phyloP scores from a whole-genome alignment of 2,329 filamentous ascomycete genomes.

The Paecilomyces sp. region DNA sequence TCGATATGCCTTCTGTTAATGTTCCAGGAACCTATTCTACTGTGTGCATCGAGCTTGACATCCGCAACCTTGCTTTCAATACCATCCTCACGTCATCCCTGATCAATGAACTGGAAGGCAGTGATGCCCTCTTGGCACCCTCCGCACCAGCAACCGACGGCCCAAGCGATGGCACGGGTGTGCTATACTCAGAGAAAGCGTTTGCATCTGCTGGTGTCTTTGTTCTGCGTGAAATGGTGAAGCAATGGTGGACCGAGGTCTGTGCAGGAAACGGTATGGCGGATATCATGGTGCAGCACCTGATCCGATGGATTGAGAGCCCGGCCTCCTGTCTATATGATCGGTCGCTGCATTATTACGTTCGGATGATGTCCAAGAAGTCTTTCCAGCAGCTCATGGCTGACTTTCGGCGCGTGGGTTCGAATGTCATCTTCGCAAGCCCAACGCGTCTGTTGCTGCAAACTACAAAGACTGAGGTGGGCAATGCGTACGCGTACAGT shows the following conservation, averaged over 20 bases:
- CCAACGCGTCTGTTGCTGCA: constrained; percentile 84
- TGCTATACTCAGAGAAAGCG: constrained; percentile 76
- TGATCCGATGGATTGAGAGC: constrained; percentile 94
- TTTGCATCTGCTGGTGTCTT: constrained; percentile 88
- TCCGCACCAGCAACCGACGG: constrained; percentile 56
- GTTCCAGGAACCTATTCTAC: constrained; percentile 90
- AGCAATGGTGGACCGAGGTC: constrained; percentile 95
- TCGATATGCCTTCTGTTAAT: constrained; percentile 89
- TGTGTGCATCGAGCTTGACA: constrained; percentile 89
- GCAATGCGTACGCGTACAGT: constrained; percentile 92
- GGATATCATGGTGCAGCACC: constrained; percentile 92
- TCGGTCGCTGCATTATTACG: constrained; percentile 87
- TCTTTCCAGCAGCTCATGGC: constrained; percentile 95
- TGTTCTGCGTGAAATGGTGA: constrained; percentile 96
- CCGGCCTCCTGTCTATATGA: constrained; percentile 94
- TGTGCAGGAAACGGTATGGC: constrained; percentile 88
- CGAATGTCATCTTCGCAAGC: constrained; percentile 90
- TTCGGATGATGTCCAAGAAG: constrained; percentile 97
- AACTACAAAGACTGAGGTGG: constrained; percentile 93
- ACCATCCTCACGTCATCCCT: constrained; percentile 94
- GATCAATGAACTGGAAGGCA: constrained; percentile 91
- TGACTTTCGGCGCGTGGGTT: constrained; percentile 91
- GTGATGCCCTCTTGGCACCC: constrained; percentile 79
- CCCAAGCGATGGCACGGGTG: constrained; percentile 56
- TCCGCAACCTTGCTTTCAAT: constrained; percentile 94